These are phyloP conservation scores for Pseudoturritis turrita DNA, from an alignment of 345 rosid genomes.

Conservation along the genomic window DNA sequence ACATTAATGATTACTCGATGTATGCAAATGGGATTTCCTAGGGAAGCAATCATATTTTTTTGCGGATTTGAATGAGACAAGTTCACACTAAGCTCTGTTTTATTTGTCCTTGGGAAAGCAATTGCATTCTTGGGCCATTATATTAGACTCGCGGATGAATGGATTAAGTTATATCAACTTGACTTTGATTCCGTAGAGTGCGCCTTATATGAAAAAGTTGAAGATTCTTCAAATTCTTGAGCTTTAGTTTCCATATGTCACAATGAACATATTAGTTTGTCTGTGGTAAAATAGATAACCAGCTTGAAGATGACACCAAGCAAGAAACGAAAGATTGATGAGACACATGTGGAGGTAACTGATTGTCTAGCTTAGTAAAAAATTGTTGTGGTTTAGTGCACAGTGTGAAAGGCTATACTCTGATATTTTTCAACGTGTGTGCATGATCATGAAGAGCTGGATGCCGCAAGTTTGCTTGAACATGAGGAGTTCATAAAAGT, in stretches of 20 bases:
- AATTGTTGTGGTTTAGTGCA: background rate
- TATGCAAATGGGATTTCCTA: conserved; percentile 43
- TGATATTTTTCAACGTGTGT: too few relatives aligned
- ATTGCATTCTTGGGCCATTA: conserved; percentile 55
- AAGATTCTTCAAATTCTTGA: conserved; percentile 37
- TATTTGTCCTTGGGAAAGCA: conserved; percentile 43
- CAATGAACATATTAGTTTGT: background rate
- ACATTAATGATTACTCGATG: conserved; percentile 62
- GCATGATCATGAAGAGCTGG: too few relatives aligned
- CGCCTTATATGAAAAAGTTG: conserved; percentile 94
- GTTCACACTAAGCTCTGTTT: conserved; percentile 51
- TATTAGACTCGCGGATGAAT: conserved; percentile 52
- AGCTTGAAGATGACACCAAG: conserved; percentile 98
- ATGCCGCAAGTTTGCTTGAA: too few relatives aligned
- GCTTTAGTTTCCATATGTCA: background rate
- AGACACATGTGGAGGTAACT: conserved; percentile 90
- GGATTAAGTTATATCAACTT: conserved; percentile 93
- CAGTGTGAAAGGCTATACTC: too few relatives aligned
- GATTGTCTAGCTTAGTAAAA: background rate
- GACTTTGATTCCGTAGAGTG: conserved; percentile 91
- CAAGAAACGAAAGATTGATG: conserved; percentile 97
- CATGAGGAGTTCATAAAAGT: too few relatives aligned
- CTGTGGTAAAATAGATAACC: conserved; percentile 55
- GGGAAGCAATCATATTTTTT: conserved; percentile 47
- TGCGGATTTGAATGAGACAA: conserved; percentile 48